These are phyloP conservation scores for Chytriomyces sp. DNA, from an alignment of 192 early-diverging fungal species.

Conservation along the genomic window DNA sequence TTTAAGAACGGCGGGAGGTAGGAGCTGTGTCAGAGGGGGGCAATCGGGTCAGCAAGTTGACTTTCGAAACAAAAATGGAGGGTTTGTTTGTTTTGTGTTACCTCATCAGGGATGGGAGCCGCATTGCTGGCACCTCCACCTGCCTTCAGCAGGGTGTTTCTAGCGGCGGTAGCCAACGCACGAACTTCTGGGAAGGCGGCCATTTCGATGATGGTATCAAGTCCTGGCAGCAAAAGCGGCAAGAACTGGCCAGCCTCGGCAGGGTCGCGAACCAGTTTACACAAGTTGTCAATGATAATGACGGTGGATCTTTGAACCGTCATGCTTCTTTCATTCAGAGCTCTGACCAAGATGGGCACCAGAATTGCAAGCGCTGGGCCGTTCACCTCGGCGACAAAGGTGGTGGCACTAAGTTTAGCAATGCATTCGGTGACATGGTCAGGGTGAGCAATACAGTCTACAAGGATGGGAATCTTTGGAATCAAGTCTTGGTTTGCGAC, in stretches of 20 bases:
- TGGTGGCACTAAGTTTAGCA: slow-evolving; percentile 73
- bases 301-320: slow-evolving; percentile 71
- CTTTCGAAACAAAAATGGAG: not conserved
- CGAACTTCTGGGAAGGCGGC: slow-evolving; percentile 75
- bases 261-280: slow-evolving; percentile 79
- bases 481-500: slow-evolving; percentile 80
- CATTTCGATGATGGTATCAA: slow-evolving; percentile 74
- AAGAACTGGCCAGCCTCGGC: slow-evolving; percentile 78
- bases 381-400: slow-evolving; percentile 76
- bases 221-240: slow-evolving; percentile 75
- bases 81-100: not conserved
- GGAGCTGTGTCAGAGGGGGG: slow-evolving; percentile 16
- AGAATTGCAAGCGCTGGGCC: slow-evolving; percentile 77
- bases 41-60: not conserved
- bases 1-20: slow-evolving; percentile 19
- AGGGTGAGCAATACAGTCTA: slow-evolving; percentile 76
- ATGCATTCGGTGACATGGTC: slow-evolving; percentile 75
- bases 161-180: slow-evolving; percentile 61
- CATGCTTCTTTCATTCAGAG: slow-evolving; percentile 67
- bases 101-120: slow-evolving; percentile 25
- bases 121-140: slow-evolving; percentile 41
- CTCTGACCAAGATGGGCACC: slow-evolving; percentile 63
- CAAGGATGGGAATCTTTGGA: slow-evolving; percentile 72
- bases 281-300: slow-evolving; percentile 84
- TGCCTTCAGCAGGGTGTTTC: slow-evolving; percentile 62